Base-by-base conservation (phyloP, 2,329 filamentous ascomycete genomes). In the Chaetomiaceae sp. region DNA sequence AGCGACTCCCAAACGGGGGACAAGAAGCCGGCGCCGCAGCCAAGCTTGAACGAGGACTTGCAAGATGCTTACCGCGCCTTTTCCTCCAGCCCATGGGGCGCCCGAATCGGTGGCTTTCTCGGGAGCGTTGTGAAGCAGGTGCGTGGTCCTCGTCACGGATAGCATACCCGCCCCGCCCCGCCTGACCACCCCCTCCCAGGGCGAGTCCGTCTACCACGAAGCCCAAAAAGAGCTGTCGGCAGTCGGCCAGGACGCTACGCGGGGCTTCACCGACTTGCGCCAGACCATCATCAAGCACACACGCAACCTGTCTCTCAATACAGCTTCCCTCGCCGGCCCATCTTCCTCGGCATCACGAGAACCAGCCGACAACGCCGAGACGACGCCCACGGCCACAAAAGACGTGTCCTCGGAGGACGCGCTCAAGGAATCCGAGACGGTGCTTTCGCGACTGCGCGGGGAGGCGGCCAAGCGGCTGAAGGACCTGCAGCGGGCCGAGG, bases 61-160 rank as follows among this genome's bases (percentile, higher is more conserved):
- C 90, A 96, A 72, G 90, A 96, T 71, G 94, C 92, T 6, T 96
- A 97, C 77, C 91, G 90, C 66, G 91, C 91, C 22, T 89, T 99
- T 66, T 92, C 90, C 3, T 83, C 84, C 61, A 96, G 90, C 64
- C 88, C 90, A 11, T 99, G 94, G 94, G 94, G 92, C 40, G 84
- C 87, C 20, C 84, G 82, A 63, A 83, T 99, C 29, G 92, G 94
- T 33, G 92, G 91, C 6, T 88, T 96, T 68, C 85, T 95, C 66
- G 88, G 89, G 43, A 92, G 81, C 64, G 91, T 96, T n/a, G 88
- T 91, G 67, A 96, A 96, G 73, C 91, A 96, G 83, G 87, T 88
- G 72, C 59, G 75, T 64, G 33, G 45, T 43, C 23, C 31, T 27
- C 15, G 11, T 15, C 14, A 33, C 29, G 17, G 25, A 19, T 14